Percentiles rank a stretch among this genome's conserved stretches.
These are phyloP conservation scores for Mycosphaerelloides madeirae DNA, from an alignment of 2,329 filamentous ascomycete species.

Conservation along the genomic window DNA sequence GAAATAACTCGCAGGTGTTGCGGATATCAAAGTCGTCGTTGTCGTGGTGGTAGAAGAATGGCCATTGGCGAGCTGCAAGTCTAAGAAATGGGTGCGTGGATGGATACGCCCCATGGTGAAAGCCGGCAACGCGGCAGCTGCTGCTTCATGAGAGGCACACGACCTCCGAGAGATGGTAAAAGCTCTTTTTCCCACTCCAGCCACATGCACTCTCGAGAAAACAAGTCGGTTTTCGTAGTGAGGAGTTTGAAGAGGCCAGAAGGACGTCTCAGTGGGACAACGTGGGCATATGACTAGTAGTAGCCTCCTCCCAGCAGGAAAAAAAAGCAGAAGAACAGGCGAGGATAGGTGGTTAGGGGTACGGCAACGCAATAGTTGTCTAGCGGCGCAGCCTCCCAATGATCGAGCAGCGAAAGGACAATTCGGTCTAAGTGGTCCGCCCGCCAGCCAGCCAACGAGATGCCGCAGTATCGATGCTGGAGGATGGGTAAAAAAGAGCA, in stretches of 20 bases:
- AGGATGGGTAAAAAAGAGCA: no score
- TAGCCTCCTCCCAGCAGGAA: not conserved
- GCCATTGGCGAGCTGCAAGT: conserved; percentile 21
- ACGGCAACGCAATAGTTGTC: not conserved
- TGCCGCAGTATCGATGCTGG: no score
- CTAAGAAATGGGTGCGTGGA: conserved; percentile 19
- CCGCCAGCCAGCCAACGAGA: no score
- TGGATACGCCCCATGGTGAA: conserved; percentile 18
- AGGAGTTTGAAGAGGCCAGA: not conserved
- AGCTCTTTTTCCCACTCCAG: not conserved
- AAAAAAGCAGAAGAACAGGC: conserved; percentile 2
- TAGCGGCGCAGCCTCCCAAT: conserved; percentile 4
- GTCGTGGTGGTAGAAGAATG: conserved; percentile 12
- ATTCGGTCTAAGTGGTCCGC: not conserved
- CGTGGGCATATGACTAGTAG: conserved; percentile 18
- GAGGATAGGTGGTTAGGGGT: not conserved
- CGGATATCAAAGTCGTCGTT: conserved; percentile 1
- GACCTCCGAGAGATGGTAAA: not conserved
- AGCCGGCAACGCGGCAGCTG: conserved; percentile 4
- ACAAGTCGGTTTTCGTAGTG: not conserved
- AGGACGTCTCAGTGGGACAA: conserved; percentile 8
- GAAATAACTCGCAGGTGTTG: conserved; percentile 6
- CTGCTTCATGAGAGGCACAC: conserved; percentile 1
- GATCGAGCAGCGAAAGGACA: not conserved
- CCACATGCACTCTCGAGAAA: not conserved